Evolutionary conservation across 805 yeast genomes (phyloP), one percentile per base, ranked within the genome.

Genomic region (Blastobotrys chiropterorum): DNA sequence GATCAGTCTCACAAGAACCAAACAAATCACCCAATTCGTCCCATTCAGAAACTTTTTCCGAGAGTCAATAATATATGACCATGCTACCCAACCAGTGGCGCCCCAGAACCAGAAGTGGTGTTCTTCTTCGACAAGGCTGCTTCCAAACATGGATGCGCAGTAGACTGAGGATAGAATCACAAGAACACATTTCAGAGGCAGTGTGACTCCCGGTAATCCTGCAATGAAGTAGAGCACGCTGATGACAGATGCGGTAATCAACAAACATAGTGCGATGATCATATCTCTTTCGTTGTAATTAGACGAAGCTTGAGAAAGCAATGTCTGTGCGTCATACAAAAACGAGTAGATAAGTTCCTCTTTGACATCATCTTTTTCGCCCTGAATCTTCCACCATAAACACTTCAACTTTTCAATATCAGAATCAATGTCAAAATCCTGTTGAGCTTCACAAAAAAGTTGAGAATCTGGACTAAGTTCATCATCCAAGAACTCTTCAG

Each of bases 51-150:
- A 57, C 22, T 53, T 49, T 44, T 50, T 53, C 19, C 64, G 48
- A 13, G 60, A 48, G 2, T 59, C 52, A 2, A 56, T 49, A 30
- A 61, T 56, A 42, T 14, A 64, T 46, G 49, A 52, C 53, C 56
- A 63, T 15, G 63, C 62, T 46, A 62, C 52, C 53, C 59, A 56
- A 0, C 76, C 74, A 0, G 79, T 72, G 0, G 78, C 64, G 19
- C 78, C 70, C 82, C 88, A 86, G 87, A 95, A 94, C 99, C 99
- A 94, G 15, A 90, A 67, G 63, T 90, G 97, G 63, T 94, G 95
- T 63, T 94, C 99, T 66, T 94, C 99, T 62, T 94, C 99, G 15
- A 94, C 85, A 52, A 90, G 73, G 22, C 96, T 90, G 54, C 95
- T 88, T 8, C 90, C 96, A 69, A 90, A 88, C 57, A 84, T 75